These are phyloP conservation scores for Pleurotus ostreatus DNA, from an alignment of 768 basidiomycete species.

Conservation along the genomic window DNA sequence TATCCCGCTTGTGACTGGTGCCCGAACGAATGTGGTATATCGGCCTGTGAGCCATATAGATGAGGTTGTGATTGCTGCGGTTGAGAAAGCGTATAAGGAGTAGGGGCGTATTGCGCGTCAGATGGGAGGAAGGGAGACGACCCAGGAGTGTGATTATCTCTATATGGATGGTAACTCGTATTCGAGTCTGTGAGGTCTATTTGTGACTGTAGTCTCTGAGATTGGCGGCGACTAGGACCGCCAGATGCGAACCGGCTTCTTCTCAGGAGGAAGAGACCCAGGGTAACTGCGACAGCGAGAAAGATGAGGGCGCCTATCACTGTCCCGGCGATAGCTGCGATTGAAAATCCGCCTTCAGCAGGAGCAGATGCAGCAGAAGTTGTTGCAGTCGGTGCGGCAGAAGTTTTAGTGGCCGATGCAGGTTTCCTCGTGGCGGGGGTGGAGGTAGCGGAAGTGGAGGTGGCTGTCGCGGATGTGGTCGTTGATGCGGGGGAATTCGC, in stretches of 20 bases:
- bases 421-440: conserved; percentile 12
- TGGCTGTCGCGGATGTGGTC: conserved; percentile 9
- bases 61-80: background rate
- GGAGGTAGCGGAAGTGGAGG: conserved; percentile 13
- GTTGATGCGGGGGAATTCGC: conserved; percentile 51
- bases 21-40: background rate
- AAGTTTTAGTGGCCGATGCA: conserved; percentile 18
- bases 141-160: conserved; percentile 8
- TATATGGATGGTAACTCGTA: conserved; percentile 25
- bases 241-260: conserved; percentile 22
- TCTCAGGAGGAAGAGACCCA: conserved; percentile 49
- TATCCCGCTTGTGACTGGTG: background rate
- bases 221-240: conserved; percentile 17
- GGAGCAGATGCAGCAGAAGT: conserved; percentile 20
- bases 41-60: background rate
- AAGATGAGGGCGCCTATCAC: conserved; percentile 52
- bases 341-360: conserved; percentile 24
- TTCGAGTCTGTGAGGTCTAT: conserved; percentile 27
- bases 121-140: conserved; percentile 28
- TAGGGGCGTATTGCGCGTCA: conserved; percentile 9
- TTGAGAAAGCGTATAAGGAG: conserved; percentile 1
- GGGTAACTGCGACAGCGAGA: conserved; percentile 44
- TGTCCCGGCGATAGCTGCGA: conserved; percentile 46
- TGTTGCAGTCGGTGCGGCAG: conserved; percentile 18
- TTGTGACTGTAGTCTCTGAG: conserved; percentile 29